phyloP scores from a whole-genome alignment of 768 basidiomycete genomes.

The Mycena amicta region DNA sequence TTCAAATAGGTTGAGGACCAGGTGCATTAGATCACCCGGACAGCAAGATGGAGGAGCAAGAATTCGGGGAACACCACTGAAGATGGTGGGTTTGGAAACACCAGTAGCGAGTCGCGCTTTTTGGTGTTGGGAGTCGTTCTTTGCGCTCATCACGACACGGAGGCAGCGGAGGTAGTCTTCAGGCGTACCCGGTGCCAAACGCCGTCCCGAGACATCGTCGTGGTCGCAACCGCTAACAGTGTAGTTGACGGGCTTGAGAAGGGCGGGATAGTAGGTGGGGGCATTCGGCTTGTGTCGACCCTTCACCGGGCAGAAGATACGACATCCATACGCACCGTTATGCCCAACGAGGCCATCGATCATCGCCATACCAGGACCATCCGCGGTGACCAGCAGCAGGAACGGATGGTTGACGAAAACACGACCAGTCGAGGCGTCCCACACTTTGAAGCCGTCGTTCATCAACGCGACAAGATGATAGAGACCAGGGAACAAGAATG shows the following conservation, averaged over 20 bases:
- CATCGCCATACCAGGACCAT: conserved; percentile 35
- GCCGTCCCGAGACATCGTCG: too few relatives aligned
- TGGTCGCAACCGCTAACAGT: too few relatives aligned
- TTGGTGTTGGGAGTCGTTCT: too few relatives aligned
- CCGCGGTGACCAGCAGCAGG: conserved; percentile 32
- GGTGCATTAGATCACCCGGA: neutral
- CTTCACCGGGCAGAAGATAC: conserved; percentile 30
- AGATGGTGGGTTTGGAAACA: too few relatives aligned
- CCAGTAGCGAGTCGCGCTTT: too few relatives aligned
- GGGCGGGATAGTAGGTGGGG: conserved; percentile 38
- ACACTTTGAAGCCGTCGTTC: conserved; percentile 33
- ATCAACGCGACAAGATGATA: conserved; percentile 36
- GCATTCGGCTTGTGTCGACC: conserved; percentile 32
- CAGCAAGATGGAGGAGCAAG: neutral
- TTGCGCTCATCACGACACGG: too few relatives aligned
- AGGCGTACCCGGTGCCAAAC: too few relatives aligned
- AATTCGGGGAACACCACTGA: too few relatives aligned
- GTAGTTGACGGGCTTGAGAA: conserved; percentile 29
- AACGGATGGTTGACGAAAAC: conserved; percentile 23
- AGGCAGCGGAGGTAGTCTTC: too few relatives aligned
- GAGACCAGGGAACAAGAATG: conserved; percentile 36
- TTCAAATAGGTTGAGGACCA: neutral
- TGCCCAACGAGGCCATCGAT: conserved; percentile 40
- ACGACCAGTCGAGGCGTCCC: conserved; percentile 27
- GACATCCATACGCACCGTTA: conserved; percentile 38